A percentile compares a stretch with the other conserved stretches of the same genome.
These are phyloP conservation scores for Benincasa hispida DNA, from an alignment of 306 rosid genomes.

Conservation along the genomic window DNA sequence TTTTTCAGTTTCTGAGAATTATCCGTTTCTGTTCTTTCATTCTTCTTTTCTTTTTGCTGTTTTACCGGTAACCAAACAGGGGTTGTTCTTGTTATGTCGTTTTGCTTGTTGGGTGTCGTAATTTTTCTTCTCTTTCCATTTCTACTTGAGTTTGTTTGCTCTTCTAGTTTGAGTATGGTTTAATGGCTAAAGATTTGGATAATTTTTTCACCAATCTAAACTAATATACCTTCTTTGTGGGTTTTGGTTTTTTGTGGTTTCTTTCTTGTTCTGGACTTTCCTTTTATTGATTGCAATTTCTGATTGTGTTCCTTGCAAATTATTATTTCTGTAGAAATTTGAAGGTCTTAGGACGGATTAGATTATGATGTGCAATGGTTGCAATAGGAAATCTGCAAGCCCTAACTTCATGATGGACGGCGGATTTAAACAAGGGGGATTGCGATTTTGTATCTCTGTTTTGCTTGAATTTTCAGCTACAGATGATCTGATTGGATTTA, in stretches of 20 bases:
- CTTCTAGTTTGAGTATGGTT: neutral
- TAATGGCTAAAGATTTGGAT: neutral
- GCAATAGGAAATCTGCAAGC: slow-evolving; percentile 38
- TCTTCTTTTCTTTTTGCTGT: neutral
- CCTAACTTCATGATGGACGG: slow-evolving; percentile 35
- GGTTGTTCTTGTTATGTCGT: neutral
- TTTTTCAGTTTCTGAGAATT: neutral
- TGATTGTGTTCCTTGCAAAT: neutral
- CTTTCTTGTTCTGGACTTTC: neutral
- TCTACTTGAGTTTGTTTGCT: neutral
- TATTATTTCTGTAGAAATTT: neutral
- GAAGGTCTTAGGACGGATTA: neutral
- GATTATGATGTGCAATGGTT: slow-evolving; percentile 58
- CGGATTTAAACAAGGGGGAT: slow-evolving; percentile 23
- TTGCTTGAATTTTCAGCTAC: slow-evolving; percentile 55
- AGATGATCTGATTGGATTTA: slow-evolving; percentile 46
- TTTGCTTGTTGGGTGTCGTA: neutral
- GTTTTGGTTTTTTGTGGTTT: neutral
- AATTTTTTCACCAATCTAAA: neutral
- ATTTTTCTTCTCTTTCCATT: neutral
- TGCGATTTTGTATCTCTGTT: slow-evolving; percentile 18
- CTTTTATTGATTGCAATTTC: neutral
- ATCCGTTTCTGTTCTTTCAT: neutral
- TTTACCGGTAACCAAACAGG: neutral
- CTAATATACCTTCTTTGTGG: neutral